Percentiles rank a stretch among this genome's conserved stretches.
phyloP scores from a whole-genome alignment of 1,284 basidiomycete genomes.

The Trichosporon ovoides region DNA sequence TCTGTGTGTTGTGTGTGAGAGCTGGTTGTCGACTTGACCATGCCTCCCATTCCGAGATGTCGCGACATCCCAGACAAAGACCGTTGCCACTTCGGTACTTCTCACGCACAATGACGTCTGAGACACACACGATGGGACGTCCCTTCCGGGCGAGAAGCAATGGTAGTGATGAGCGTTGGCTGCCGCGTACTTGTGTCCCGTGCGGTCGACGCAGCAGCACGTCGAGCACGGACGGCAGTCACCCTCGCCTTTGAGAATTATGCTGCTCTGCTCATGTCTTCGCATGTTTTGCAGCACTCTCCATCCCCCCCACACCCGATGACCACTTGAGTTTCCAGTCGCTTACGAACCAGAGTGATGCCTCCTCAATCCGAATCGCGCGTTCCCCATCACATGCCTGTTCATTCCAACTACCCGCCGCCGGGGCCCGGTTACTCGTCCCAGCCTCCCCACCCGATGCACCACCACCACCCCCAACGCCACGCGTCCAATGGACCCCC shows the following conservation, averaged over 20 bases:
- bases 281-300: too few species aligned
- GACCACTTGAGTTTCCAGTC: not conserved
- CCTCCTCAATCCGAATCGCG: constrained; percentile 15
- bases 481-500: constrained; percentile 31
- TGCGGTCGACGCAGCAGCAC: not conserved
- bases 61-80: not conserved
- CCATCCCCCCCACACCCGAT: not conserved
- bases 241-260: not conserved
- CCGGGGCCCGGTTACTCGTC: constrained; percentile 17
- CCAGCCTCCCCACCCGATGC: constrained; percentile 19
- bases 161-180: not conserved
- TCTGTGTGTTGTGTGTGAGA: not conserved
- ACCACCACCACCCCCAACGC: constrained; percentile 25
- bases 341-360: not conserved
- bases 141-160: constrained; percentile 2
- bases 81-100: not conserved
- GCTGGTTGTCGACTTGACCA: too few species aligned
- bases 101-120: not conserved
- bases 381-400: constrained; percentile 19
- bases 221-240: constrained; percentile 1
- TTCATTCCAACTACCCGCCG: constrained; percentile 22
- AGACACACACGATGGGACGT: not conserved
- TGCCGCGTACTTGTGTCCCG: not conserved
- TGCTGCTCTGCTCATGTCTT: too few species aligned
- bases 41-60: not conserved